Conservation (phyloP, 345 rosid species). For the Heritiera fomes region DNA sequence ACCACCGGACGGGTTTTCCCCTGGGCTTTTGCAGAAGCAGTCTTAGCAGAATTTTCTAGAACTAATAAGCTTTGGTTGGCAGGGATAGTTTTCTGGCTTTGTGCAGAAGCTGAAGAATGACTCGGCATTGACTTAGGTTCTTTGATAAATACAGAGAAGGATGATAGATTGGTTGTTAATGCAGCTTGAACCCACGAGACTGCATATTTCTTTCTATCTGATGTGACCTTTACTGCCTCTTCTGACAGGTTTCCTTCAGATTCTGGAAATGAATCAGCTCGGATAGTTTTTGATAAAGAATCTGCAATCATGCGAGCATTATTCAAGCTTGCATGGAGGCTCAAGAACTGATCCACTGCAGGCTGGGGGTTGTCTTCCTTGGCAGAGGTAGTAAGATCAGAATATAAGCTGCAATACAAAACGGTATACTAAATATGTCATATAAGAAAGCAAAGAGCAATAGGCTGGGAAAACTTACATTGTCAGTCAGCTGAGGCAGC, state of each 20-base stretch:
- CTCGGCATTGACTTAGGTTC: conserved; percentile 27
- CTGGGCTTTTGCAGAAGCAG: conserved; percentile 44
- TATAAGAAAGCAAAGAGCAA: conserved; percentile 3
- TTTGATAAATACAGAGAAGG: conserved; percentile 68
- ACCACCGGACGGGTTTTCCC: conserved; percentile 47
- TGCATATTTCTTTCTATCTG: conserved; percentile 68
- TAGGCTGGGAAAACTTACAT: not conserved
- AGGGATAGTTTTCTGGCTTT: conserved; percentile 36
- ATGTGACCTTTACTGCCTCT: conserved; percentile 60
- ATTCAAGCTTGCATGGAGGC: conserved; percentile 63
- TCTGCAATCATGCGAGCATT: conserved; percentile 51
- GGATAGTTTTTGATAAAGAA: conserved; percentile 57
- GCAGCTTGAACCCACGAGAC: conserved; percentile 94
- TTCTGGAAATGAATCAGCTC: conserved; percentile 49
- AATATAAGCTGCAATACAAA: conserved; percentile 59
- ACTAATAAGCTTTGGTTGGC: conserved; percentile 54
- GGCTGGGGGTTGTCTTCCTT: conserved; percentile 90
- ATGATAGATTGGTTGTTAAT: conserved; percentile 66
- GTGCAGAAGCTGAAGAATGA: conserved; percentile 30
- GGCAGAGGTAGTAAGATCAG: conserved; percentile 69
- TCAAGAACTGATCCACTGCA: conserved; percentile 83
- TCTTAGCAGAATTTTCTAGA: conserved; percentile 55
- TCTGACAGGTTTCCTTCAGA: conserved; percentile 58
- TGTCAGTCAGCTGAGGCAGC: not conserved
- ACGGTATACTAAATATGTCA: conserved; percentile 9